Evolutionary conservation across 257 asterid genomes (phyloP).

Genomic region (Jacaranda mimosifolia): DNA sequence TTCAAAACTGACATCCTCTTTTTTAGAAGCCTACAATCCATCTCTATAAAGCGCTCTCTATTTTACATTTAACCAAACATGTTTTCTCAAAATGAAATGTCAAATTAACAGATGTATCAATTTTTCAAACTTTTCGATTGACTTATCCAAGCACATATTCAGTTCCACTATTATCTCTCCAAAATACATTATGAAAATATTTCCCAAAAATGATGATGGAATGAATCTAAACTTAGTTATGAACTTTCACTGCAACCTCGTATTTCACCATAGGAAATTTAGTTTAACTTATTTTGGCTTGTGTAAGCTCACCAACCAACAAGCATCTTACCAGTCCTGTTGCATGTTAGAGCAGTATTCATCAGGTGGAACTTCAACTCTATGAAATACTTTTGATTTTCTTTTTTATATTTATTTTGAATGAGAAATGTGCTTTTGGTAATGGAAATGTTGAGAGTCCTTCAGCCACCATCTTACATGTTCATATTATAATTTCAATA

Average conservation of each 20-base stretch:
- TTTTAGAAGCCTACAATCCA: background rate
- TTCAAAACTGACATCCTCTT: background rate
- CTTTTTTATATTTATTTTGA: background rate
- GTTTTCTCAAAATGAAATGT: background rate
- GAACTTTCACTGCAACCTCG: background rate
- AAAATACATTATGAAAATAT: background rate
- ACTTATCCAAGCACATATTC: background rate
- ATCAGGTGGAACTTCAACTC: constrained; percentile 14
- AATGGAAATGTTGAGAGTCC: constrained; percentile 2
- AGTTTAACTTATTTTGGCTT: constrained; percentile 8
- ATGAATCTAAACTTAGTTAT: background rate
- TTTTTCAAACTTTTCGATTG: background rate
- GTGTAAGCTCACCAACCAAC: background rate
- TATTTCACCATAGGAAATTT: background rate
- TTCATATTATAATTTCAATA: background rate
- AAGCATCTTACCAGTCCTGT: background rate
- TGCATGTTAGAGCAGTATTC: background rate
- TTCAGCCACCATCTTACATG: background rate
- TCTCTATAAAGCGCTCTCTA: background rate
- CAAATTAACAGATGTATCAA: background rate
- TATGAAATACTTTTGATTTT: background rate
- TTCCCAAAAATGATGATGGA: background rate
- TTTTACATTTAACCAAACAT: background rate
- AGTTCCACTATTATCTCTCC: too few relatives aligned
- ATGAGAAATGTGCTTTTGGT: constrained; percentile 1